Evolutionary conservation across 257 asterid species (phyloP), one percentile per base, ranked within the genome.

Genomic region (Forsythia suspensa): DNA sequence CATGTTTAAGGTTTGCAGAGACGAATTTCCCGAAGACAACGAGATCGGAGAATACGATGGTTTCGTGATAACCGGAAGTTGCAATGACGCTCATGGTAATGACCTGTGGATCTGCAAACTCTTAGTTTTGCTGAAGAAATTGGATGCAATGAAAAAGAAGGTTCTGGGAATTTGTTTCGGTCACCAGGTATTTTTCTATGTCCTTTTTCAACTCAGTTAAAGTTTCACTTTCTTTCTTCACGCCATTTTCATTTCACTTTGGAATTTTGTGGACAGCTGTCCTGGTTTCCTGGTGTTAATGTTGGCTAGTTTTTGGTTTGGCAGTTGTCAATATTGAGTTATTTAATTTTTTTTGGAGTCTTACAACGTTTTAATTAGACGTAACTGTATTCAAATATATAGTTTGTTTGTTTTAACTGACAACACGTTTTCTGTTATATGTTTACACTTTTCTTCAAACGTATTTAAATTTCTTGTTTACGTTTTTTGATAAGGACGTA

Each of bases 151-250:
- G 93, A 86, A 94, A 68, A 94, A 90, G 86, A 92, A 85, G 67
- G 78, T 94, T 43, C 91, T 94, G 52, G 98, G 98, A 73, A 83
- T 92, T 76, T 94, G 97, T 87, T 94, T 94, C 70, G 98, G 97
- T 4, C 97, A 91, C 78, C 98, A 94, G 97, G 97, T 92, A 72
- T 3, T 38, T 29, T 10, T 3, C 36, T 9, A 40, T 29, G 34
- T 29, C 34, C 34, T 29, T 29, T 1, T 15, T 11, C 34, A 1
- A 29, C 34, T 29, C 34, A 29, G 34, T 29, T 29, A 29, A 29
- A 29, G 34, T 29, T 29, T 29, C 34, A 29, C 34, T 29, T 29
- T 29, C 34, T 29, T 11, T 12, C 39, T 16, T 37, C 77, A 36
- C 34, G 71, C 37, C 77, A 29, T 76, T 5, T 73, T 65, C 67